phyloP scores from a whole-genome alignment of 805 yeast species.

The Kazachstania taianensis region DNA sequence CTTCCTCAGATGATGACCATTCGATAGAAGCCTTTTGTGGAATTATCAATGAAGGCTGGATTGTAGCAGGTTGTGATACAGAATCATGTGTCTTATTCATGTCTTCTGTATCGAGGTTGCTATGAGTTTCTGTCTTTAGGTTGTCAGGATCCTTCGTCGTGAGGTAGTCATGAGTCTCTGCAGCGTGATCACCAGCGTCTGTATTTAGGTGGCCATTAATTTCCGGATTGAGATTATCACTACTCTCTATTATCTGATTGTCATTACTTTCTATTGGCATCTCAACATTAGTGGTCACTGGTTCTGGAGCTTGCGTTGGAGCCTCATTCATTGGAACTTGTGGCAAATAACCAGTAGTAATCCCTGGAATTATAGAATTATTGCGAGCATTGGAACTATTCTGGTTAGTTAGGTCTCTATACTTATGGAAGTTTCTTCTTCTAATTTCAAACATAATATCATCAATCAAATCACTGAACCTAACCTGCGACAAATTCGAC shows the following conservation, averaged over 20 bases:
- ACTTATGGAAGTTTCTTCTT: constrained; percentile 51
- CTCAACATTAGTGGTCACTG: background rate
- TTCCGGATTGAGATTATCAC: background rate
- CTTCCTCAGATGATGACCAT: constrained; percentile 79
- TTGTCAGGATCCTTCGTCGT: background rate
- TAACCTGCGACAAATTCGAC: constrained; percentile 65
- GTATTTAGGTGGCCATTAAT: background rate
- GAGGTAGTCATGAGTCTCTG: background rate
- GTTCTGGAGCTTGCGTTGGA: background rate
- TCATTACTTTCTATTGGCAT: background rate
- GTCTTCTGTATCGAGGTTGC: background rate
- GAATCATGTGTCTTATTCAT: background rate
- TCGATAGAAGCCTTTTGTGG: constrained; percentile 78
- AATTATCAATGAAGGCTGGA: constrained; percentile 58
- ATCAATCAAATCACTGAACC: constrained; percentile 83
- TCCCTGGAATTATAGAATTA: background rate
- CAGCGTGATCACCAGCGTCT: background rate
- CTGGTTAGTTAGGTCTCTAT: background rate
- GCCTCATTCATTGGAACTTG: background rate
- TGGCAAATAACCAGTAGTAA: background rate
- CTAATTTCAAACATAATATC: constrained; percentile 84
- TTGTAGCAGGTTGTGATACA: constrained; percentile 16
- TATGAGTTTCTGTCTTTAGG: background rate
- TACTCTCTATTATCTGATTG: background rate
- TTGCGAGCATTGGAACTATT: background rate